Percentiles rank a stretch among this genome's conserved stretches.
phyloP scores from a whole-genome alignment of 768 basidiomycete genomes.

The Boletus huronensis region DNA sequence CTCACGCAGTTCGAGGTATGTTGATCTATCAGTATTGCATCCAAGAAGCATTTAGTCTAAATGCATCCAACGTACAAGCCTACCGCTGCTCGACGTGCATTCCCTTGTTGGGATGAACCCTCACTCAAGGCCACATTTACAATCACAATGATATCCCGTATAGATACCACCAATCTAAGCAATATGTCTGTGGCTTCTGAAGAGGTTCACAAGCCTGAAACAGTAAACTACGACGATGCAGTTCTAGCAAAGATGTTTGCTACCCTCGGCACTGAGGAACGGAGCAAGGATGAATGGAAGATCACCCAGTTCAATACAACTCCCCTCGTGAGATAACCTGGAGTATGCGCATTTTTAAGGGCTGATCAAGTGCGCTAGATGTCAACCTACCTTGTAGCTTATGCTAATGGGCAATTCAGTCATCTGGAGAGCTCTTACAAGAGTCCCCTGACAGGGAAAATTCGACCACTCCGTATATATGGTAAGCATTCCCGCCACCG shows the following conservation, averaged over 20 bases:
- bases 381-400: slow-evolving; percentile 89
- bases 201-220: slow-evolving; percentile 38
- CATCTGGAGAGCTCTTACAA: slow-evolving; percentile 71
- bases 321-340: slow-evolving; percentile 49
- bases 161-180: slow-evolving; percentile 70
- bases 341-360: not conserved
- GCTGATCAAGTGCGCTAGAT: slow-evolving; percentile 37
- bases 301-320: slow-evolving; percentile 78
- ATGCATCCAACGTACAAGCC: slow-evolving; percentile 44
- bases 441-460: slow-evolving; percentile 77
- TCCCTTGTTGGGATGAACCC: slow-evolving; percentile 95
- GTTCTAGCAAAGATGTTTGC: slow-evolving; percentile 43
- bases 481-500: slow-evolving; percentile 38
- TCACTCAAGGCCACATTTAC: slow-evolving; percentile 80
- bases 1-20: slow-evolving; percentile 87
- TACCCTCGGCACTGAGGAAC: slow-evolving; percentile 35
- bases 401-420: slow-evolving; percentile 77
- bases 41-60: not conserved
- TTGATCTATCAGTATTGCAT: slow-evolving; percentile 1
- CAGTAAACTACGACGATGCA: slow-evolving; percentile 27
- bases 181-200: slow-evolving; percentile 84
- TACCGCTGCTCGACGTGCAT: slow-evolving; percentile 77
- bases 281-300: slow-evolving; percentile 58
- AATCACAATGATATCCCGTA: slow-evolving; percentile 76
- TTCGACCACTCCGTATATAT: slow-evolving; percentile 81